Evolutionary conservation across 768 basidiomycete genomes (phyloP).

Genomic region (Podaxis sp.): DNA sequence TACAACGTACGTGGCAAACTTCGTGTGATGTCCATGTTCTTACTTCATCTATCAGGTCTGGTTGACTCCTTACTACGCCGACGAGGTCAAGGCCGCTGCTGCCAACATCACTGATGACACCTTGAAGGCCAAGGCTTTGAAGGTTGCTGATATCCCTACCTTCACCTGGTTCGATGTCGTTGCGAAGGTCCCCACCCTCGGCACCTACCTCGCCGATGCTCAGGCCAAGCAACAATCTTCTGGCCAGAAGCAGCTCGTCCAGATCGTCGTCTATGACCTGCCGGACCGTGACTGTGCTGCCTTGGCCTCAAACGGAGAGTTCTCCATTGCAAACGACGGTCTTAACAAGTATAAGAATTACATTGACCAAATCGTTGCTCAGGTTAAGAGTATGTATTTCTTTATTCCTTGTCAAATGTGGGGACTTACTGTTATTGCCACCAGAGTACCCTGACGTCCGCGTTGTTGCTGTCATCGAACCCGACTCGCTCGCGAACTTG

Average conservation of each 20-base stretch:
- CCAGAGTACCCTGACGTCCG: constrained; percentile 57
- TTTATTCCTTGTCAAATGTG: not conserved
- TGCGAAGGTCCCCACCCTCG: constrained; percentile 52
- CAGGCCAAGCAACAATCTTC: constrained; percentile 39
- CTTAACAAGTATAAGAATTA: constrained; percentile 54
- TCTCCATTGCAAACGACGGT: constrained; percentile 55
- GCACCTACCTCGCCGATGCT: constrained; percentile 57
- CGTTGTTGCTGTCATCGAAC: constrained; percentile 64
- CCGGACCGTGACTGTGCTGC: constrained; percentile 70
- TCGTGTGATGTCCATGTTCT: not conserved
- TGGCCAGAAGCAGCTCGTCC: constrained; percentile 48
- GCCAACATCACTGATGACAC: constrained; percentile 47
- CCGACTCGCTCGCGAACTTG: constrained; percentile 66
- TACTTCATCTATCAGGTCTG: constrained; percentile 35
- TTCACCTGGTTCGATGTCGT: constrained; percentile 63
- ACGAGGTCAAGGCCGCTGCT: constrained; percentile 51
- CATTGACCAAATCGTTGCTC: constrained; percentile 61
- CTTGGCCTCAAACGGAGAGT: constrained; percentile 64
- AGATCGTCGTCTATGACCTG: constrained; percentile 57
- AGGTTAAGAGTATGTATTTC: constrained; percentile 42
- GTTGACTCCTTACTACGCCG: constrained; percentile 54
- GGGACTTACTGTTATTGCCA: not conserved
- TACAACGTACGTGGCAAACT: constrained; percentile 32
- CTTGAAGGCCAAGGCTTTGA: constrained; percentile 46
- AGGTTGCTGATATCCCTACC: constrained; percentile 56